Evolutionary conservation across 1,284 basidiomycete species (phyloP).

Genomic region (Boletus austroedulis): DNA sequence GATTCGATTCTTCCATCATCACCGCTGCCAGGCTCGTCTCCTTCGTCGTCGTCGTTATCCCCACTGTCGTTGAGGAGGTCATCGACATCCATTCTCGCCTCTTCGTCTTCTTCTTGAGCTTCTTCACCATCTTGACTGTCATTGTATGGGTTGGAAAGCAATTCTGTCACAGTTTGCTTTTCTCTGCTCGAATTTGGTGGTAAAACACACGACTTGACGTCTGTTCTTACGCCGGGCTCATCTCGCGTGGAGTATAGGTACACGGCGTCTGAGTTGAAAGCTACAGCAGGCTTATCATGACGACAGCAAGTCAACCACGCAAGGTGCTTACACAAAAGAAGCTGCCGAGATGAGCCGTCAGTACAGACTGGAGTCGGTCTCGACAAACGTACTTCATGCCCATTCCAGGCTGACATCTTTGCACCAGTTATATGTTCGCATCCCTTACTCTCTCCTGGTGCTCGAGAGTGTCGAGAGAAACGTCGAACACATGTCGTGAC

Average conservation of each 20-base stretch:
- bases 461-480: constrained; percentile 60
- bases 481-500: constrained; percentile 81
- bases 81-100: constrained; percentile 27
- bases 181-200: constrained; percentile 20
- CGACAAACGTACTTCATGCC: constrained; percentile 64
- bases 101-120: constrained; percentile 18
- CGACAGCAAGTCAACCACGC: constrained; percentile 2
- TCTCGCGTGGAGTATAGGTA: constrained; percentile 82
- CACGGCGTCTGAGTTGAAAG: constrained; percentile 76
- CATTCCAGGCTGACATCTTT: constrained; percentile 71
- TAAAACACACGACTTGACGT: constrained; percentile 17
- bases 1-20: constrained; percentile 31
- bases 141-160: background rate
- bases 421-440: constrained; percentile 76
- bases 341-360: constrained; percentile 21
- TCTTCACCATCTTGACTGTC: constrained; percentile 4
- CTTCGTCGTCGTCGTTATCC: constrained; percentile 21
- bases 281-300: constrained; percentile 38
- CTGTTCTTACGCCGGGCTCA: constrained; percentile 39
- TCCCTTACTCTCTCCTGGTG: constrained; percentile 36
- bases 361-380: background rate
- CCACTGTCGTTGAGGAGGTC: constrained; percentile 18
- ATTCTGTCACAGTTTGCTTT: background rate
- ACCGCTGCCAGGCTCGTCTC: constrained; percentile 34
- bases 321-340: constrained; percentile 30